Evolutionary conservation across 2,329 filamentous ascomycete species (phyloP).

Genomic region (Periconia sp.): DNA sequence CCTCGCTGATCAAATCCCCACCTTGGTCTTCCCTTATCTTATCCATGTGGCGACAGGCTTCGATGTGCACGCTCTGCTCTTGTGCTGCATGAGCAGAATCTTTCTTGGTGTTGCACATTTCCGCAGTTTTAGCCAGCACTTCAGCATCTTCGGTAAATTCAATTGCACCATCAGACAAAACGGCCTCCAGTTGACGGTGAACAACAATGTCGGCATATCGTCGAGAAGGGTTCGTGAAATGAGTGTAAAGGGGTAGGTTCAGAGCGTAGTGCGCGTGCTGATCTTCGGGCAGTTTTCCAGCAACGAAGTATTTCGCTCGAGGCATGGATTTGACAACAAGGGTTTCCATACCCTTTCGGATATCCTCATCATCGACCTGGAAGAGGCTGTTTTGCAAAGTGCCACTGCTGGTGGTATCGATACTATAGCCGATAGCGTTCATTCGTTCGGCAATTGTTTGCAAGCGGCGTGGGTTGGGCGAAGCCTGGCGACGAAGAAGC

Average conservation of each 20-base stretch:
- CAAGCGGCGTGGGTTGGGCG: slow-evolving; percentile 84
- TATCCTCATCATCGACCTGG: slow-evolving; percentile 82
- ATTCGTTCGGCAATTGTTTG: slow-evolving; percentile 92
- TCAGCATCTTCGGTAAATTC: slow-evolving; percentile 92
- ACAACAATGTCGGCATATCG: slow-evolving; percentile 95
- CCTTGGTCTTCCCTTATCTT: slow-evolving; percentile 83
- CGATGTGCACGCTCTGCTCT: slow-evolving; percentile 98
- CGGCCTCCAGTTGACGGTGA: slow-evolving; percentile 88
- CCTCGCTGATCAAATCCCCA: slow-evolving; percentile 90
- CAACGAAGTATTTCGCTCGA: slow-evolving; percentile 91
- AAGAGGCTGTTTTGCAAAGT: slow-evolving; percentile 93
- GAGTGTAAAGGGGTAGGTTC: slow-evolving; percentile 92
- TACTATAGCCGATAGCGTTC: slow-evolving; percentile 84
- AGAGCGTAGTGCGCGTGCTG: slow-evolving; percentile 86
- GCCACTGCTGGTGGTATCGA: slow-evolving; percentile 87
- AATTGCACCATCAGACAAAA: slow-evolving; percentile 76
- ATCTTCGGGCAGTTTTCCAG: slow-evolving; percentile 75
- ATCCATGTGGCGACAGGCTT: slow-evolving; percentile 95
- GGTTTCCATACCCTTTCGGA: slow-evolving; percentile 98
- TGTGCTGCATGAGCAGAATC: slow-evolving; percentile 96
- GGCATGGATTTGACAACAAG: slow-evolving; percentile 93
- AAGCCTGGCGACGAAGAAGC: slow-evolving; percentile 80
- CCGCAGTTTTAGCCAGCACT: slow-evolving; percentile 84
- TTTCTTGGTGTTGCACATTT: slow-evolving; percentile 98
- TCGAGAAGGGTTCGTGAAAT: slow-evolving; percentile 93